These are phyloP conservation scores for Sphaerosporella brunnea DNA, from an alignment of 495 filamentous ascomycete genomes.

Conservation along the genomic window DNA sequence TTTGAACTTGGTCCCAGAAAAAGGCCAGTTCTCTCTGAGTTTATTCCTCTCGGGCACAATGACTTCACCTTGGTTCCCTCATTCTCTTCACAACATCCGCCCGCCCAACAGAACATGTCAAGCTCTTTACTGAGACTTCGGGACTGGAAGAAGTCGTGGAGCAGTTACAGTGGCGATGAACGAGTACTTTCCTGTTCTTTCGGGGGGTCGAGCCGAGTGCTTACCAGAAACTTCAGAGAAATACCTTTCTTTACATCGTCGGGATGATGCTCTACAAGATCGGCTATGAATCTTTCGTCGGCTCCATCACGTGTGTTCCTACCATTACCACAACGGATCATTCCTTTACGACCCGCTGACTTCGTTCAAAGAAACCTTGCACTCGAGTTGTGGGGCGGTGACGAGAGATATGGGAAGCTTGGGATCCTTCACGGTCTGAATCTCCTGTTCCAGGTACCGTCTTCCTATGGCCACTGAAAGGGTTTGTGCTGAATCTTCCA, in stretches of 20 bases:
- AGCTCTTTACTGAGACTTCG: neutral
- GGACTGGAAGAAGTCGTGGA: neutral
- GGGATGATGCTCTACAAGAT: slow-evolving; percentile 33
- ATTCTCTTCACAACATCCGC: too few species aligned
- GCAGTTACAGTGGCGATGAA: neutral
- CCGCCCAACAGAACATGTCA: neutral
- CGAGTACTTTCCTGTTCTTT: neutral
- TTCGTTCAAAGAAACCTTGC: slow-evolving; percentile 30
- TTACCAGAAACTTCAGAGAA: neutral
- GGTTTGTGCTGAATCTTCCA: neutral
- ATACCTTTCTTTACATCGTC: slow-evolving; percentile 25
- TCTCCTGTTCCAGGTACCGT: slow-evolving; percentile 28
- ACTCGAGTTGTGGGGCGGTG: slow-evolving; percentile 23
- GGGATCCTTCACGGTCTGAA: slow-evolving; percentile 31
- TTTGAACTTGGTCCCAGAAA: too few species aligned
- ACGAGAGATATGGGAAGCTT: slow-evolving; percentile 29
- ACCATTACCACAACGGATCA: too few species aligned
- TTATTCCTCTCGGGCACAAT: too few species aligned
- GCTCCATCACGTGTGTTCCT: slow-evolving; percentile 27
- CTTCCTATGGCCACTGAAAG: neutral
- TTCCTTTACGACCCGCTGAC: too few species aligned
- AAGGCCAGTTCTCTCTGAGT: too few species aligned
- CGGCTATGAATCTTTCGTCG: slow-evolving; percentile 33
- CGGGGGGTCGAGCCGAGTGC: neutral
- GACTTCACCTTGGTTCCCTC: too few species aligned